Base-by-base conservation (phyloP, 1,284 basidiomycete genomes). In the Ustilago loliicola region DNA sequence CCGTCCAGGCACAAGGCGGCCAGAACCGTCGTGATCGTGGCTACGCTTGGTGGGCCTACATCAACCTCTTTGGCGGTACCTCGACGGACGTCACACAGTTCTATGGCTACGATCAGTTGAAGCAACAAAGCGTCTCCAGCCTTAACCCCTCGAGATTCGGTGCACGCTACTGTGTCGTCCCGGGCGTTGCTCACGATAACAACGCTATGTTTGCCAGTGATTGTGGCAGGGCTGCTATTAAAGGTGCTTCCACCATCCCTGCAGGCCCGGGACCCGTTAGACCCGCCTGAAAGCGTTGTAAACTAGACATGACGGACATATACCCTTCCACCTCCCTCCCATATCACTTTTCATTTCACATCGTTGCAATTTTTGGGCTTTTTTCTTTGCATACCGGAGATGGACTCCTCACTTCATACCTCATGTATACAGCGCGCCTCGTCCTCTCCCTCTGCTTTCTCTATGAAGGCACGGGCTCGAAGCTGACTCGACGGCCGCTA, bases 21-120 rank as follows among this genome's bases (percentile, higher is more conserved):
- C 47, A 64, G n/a, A 77, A 80, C 56, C 65, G 80, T 17, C 61
- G 80, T 11, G 80, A 82, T 60, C 71, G 80, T 17, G 77, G 77
- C 55, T 79, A 80, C 55, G 79, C 79, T 40, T 80, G 59, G 51
- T 82, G 79, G 79, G 70, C 70, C 19, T 78, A 82, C 72, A 23
- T 79, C 54, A 82, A 82, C 65, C 64, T 79, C 7, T 66, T 82
- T 23, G 79, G 72, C 45, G 66, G 72, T 27, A 82, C 80, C 13
- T 57, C 42, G 38, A 72, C 66, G 15, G 64, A 82, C 61, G 76
- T 82, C 23, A 67, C 79, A 7, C 9, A 36, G 8, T 80, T 52
- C 57, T 74, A 63, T 56, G 78, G 72, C 40, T 75, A 75, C 57
- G 23, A 59, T 0, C 4, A 42, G 19, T 42, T 75, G 56, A 29